These are phyloP conservation scores for Hypoxylon rubiginosum DNA, from an alignment of 2,329 filamentous ascomycete species.

Conservation along the genomic window DNA sequence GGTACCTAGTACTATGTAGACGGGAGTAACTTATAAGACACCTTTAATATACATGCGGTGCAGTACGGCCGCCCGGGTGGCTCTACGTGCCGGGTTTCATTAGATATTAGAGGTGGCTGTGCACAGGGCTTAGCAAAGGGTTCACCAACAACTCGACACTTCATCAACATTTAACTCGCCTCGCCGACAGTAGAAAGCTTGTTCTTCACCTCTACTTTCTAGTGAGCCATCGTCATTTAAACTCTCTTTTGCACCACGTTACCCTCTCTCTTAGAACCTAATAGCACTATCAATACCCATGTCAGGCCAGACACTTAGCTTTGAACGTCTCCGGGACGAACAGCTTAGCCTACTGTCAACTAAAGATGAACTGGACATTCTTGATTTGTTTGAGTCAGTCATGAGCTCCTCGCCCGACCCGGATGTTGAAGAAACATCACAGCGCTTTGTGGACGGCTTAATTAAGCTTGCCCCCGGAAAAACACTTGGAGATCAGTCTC, in stretches of 20 bases:
- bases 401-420: conserved; percentile 3
- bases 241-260: not conserved
- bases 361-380: conserved; percentile 12
- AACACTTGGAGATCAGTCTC: conserved; percentile 13
- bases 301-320: conserved; percentile 4
- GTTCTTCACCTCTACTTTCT: not conserved
- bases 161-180: not conserved
- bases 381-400: conserved; percentile 14
- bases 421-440: conserved; percentile 9
- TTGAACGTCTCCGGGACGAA: conserved; percentile 13
- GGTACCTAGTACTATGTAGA: no score
- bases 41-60: no score
- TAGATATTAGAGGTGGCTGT: not conserved
- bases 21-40: no score
- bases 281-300: conserved; percentile 8
- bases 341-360: conserved; percentile 5
- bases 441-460: conserved; percentile 19
- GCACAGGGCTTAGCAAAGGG: conserved; percentile 1
- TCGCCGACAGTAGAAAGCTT: not conserved
- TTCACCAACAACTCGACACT: not conserved
- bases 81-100: no score
- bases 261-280: conserved; percentile 2
- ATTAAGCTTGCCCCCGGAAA: conserved; percentile 4
- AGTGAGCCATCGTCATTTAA: not conserved
- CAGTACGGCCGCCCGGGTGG: no score